Base-by-base conservation (phyloP, 805 yeast species). In the Ogataea methylovora region DNA sequence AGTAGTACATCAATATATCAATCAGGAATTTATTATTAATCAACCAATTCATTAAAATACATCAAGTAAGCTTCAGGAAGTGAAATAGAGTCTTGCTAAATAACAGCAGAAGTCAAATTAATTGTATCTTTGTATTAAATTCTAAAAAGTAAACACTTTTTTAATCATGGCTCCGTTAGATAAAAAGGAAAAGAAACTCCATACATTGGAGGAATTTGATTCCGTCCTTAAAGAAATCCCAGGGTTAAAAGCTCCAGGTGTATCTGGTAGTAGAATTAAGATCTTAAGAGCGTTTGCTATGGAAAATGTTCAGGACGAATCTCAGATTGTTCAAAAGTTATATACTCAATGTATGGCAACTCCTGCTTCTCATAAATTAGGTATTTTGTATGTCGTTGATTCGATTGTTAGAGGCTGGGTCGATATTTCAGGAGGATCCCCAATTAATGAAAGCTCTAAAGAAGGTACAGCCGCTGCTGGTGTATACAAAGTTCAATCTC, bases 251-350 rank as follows among this genome's bases (percentile, higher is more conserved):
- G 75, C 95, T 12, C 90, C 90, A 11, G 97, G 98, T 40, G 92
- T 90, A 34, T 87, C 97, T 20, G 97, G 97, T 29, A 78, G 95
- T 36, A 86, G 96, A 64, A 92, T 90, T 60, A 84, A 84, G 58
- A 79, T 79, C 51, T 66, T 88, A 53, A 84, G 90, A 30, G 82
- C 84, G 37, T 56, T 84, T 41, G 94, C 95, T 37, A 67, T 79
- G 40, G 72, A 71, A 44, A 74, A 86, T 56, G 81, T 82, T 26
- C 39, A 41, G 30, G 53, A 55, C 27, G 61, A 58, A 44, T 65
- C 80, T 18, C 66, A 69, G 41, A 57, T 84, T 34, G 69, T 80
- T 31, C 69, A 76, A 32, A 65, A 68, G 42, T 66, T 84, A 44
- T 71, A 71, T 51, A 66, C 77, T 33, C 74, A 82, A 58, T 74